A percentile compares a stretch with the other conserved stretches of the same genome.
phyloP scores from a whole-genome alignment of 2,329 filamentous ascomycete species.

The Penicillium sp. region DNA sequence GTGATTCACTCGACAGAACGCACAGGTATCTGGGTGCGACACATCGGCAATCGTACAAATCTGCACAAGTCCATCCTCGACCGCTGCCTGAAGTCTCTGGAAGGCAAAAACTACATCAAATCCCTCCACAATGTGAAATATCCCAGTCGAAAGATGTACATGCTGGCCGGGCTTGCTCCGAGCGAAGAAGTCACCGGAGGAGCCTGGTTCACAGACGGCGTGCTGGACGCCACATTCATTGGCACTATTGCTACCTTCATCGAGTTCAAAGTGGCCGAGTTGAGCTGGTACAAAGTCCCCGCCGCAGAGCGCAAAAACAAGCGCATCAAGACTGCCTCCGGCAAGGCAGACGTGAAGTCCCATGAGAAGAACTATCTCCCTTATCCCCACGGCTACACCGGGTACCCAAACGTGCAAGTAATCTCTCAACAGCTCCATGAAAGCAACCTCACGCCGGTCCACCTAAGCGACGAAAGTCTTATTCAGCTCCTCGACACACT shows the following conservation, averaged over 20 bases:
- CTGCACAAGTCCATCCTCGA: constrained; percentile 80
- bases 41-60: constrained; percentile 72
- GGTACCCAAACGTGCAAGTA: constrained; percentile 75
- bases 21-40: constrained; percentile 87
- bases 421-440: constrained; percentile 72
- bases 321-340: constrained; percentile 37
- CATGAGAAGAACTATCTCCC: constrained; percentile 45
- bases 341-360: constrained; percentile 32
- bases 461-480: constrained; percentile 67
- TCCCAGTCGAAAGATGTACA: constrained; percentile 92
- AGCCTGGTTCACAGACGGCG: constrained; percentile 89
- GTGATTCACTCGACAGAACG: constrained; percentile 81
- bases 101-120: constrained; percentile 76
- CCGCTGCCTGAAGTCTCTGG: constrained; percentile 77
- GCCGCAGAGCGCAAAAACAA: constrained; percentile 41
- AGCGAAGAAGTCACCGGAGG: constrained; percentile 89
- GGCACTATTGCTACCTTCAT: constrained; percentile 69
- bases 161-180: constrained; percentile 78
- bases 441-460: constrained; percentile 67
- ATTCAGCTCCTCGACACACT: constrained; percentile 83
- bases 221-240: constrained; percentile 85
- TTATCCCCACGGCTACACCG: constrained; percentile 62
- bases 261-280: constrained; percentile 66
- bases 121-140: constrained; percentile 89
- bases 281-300: constrained; percentile 63